Evolutionary conservation across 2,329 filamentous ascomycete genomes (phyloP).

Genomic region (Proliferodiscus dingleyae): DNA sequence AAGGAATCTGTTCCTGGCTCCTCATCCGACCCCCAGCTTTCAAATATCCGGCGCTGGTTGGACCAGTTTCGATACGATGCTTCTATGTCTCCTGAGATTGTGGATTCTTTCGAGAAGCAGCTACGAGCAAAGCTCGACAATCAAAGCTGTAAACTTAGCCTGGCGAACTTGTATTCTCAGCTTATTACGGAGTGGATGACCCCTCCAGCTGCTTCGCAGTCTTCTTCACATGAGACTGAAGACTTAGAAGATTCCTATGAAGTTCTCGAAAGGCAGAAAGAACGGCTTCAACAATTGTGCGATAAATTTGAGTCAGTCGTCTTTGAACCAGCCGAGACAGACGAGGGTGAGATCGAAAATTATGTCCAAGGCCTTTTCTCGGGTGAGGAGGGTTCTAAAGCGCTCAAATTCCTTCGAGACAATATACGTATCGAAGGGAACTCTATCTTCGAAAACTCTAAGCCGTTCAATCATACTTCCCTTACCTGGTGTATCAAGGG

Average conservation of each 20-base stretch:
- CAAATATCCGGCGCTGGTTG: constrained; percentile 13
- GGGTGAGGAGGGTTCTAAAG: constrained; percentile 33
- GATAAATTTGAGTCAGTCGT: constrained; percentile 51
- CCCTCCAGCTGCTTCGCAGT: background rate
- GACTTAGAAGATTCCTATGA: constrained; percentile 34
- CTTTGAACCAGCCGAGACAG: constrained; percentile 42
- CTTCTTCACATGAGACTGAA: background rate
- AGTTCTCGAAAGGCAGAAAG: constrained; percentile 37
- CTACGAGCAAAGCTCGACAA: constrained; percentile 41
- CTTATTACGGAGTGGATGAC: constrained; percentile 48
- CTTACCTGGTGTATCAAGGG: constrained; percentile 42
- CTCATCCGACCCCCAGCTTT: constrained; percentile 3
- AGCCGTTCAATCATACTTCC: constrained; percentile 33
- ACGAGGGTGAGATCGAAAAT: constrained; percentile 38
- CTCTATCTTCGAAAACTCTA: background rate
- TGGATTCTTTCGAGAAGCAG: constrained; percentile 33
- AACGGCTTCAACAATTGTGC: constrained; percentile 41
- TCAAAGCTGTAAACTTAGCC: constrained; percentile 46
- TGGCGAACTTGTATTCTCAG: constrained; percentile 48
- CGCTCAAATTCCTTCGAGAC: constrained; percentile 38
- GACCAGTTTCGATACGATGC: constrained; percentile 14
- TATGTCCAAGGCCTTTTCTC: constrained; percentile 49
- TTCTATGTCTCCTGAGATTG: constrained; percentile 8
- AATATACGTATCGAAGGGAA: background rate
- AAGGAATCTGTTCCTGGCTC: constrained; percentile 3